Evolutionary conservation across 2,329 filamentous ascomycete genomes (phyloP).

Genomic region (Microcyclosporella mali): DNA sequence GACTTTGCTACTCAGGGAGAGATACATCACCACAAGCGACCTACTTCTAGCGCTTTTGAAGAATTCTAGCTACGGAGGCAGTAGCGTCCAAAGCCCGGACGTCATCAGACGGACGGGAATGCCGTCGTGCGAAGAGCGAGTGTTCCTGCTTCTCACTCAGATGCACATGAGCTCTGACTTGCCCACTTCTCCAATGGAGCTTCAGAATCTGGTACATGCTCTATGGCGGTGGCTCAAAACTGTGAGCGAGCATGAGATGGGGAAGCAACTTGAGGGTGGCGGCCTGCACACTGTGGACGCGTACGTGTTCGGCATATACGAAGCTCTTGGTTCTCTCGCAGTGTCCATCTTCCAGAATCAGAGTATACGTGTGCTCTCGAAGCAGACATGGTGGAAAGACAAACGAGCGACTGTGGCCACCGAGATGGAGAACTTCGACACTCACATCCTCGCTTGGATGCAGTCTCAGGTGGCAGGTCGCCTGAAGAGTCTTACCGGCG

Average conservation of each 20-base stretch:
- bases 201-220: slow-evolving; percentile 19
- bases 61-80: slow-evolving; percentile 19
- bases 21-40: slow-evolving; percentile 22
- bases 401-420: slow-evolving; percentile 21
- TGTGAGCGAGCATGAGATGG: slow-evolving; percentile 26
- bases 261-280: slow-evolving; percentile 25
- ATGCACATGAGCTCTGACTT: slow-evolving; percentile 20
- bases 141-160: slow-evolving; percentile 27
- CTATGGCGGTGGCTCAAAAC: slow-evolving; percentile 27
- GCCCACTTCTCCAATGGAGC: slow-evolving; percentile 12
- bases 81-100: neutral
- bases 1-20: slow-evolving; percentile 20
- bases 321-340: slow-evolving; percentile 28
- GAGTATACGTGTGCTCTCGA: slow-evolving; percentile 20
- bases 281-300: slow-evolving; percentile 23
- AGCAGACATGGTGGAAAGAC: slow-evolving; percentile 28
- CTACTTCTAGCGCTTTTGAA: slow-evolving; percentile 26
- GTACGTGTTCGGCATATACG: slow-evolving; percentile 24
- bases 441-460: slow-evolving; percentile 30
- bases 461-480: slow-evolving; percentile 27
- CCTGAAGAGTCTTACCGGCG: slow-evolving; percentile 24
- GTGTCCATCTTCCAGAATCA: slow-evolving; percentile 26
- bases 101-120: slow-evolving; percentile 10
- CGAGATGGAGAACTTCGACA: slow-evolving; percentile 29
- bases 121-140: slow-evolving; percentile 28